Base-by-base conservation (phyloP, 73 alveolate species). In the Paramecium tetraurelia region DNA sequence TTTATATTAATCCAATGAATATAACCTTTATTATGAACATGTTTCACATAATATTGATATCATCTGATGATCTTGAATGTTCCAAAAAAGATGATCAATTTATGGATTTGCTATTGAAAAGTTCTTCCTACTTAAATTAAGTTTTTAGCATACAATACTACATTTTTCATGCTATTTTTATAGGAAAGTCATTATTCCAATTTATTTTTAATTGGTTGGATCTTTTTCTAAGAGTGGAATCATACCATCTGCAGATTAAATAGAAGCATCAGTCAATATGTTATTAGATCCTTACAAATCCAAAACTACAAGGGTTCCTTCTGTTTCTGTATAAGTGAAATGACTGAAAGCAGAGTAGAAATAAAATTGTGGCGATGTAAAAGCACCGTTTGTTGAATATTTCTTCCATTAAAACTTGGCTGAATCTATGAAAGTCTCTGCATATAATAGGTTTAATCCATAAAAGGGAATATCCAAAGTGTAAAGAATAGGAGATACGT, bases 221-320 rank as follows among this genome's bases (percentile, higher is more conserved):
- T 63, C 84, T 5, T n/a, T 12, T 18, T 63, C 84, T 33, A 63
- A 63, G 10, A 63, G 16, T 12, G 84, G 84, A 3, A 63, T 63
- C 5, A 3, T 4, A 63, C n/a, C n/a, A 7, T 63, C 46, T 27
- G 1, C 12, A 12, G 69, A 12, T 35, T 75, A 38, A 33, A 86
- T 59, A 5, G 89, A 92, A 21, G 93, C 90, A 86, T 86, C 92
- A 59, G 76, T 68, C 2, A 86, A 40, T 3, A 86, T 59, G 20
- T 86, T 31, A 18, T 43, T 40, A 10, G 35, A 58, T 36, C 93
- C 93, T 86, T 86, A 86, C 22, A 86, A 86, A 86, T 86, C 93
- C 14, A 44, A 24, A 7, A 86, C 18, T 7, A 69, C 46, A 14
- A 77, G 46, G 21, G 27, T n/a, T 58, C 59, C 59, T 69, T 27